These are phyloP conservation scores for Serendipita vermifera DNA, from an alignment of 768 basidiomycete species.

Conservation along the genomic window DNA sequence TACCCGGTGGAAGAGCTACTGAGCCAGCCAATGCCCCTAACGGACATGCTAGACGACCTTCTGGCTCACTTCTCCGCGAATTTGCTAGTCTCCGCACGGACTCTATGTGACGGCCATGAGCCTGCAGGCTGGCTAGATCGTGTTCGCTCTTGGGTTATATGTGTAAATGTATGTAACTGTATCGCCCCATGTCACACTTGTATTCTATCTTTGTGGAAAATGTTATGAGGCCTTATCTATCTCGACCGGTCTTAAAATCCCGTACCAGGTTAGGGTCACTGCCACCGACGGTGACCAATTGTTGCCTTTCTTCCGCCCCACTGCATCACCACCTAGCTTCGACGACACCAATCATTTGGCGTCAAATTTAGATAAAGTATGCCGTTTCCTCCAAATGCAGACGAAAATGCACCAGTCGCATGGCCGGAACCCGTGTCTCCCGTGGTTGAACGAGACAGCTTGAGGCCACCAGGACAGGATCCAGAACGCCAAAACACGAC, in stretches of 20 bases:
- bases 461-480: background rate
- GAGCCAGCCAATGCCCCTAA: background rate
- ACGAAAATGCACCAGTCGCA: conserved; percentile 2
- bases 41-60: background rate
- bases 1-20: background rate
- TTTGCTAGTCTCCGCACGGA: background rate
- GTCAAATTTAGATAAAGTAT: background rate
- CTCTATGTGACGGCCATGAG: background rate
- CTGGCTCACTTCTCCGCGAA: background rate
- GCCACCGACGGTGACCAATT: no score
- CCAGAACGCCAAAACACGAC: conserved; percentile 7
- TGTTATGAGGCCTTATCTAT: no score
- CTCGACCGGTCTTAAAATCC: no score
- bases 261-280: no score
- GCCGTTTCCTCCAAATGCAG: background rate
- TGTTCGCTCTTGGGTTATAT: no score
- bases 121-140: background rate
- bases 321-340: no score
- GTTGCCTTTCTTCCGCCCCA: no score
- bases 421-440: conserved; percentile 6
- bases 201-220: no score
- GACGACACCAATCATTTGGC: no score
- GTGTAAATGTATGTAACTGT: no score
- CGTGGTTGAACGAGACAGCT: background rate
- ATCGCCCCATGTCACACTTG: no score